Evolutionary conservation across 148 eudicot species (phyloP), one percentile per base, ranked within the genome.

Genomic region (Spergularia bocconei): DNA sequence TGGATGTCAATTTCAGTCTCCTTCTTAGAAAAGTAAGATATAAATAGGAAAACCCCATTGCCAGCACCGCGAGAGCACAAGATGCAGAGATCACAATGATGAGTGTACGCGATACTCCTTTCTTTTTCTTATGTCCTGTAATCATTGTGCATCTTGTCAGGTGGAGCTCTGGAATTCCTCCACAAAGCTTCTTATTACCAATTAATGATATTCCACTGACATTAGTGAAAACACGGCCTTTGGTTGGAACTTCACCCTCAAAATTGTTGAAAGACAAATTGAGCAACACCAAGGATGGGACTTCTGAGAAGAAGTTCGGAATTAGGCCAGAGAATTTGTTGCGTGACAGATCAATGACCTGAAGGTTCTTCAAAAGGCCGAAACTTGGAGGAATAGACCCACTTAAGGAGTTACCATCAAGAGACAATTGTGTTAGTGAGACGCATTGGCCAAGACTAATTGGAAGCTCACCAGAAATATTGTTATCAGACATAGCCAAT

Each of bases 111-210:
- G n/a, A 14, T 13, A 13, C 50, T 20, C 67, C 38, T 12, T 48
- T 72, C 47, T 48, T 67, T 6, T 14, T 21, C 62, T 25, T 48
- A 11, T 65, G 41, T 10, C 14, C 1, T 0, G n/a, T 13, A 14
- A 8, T 59, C 11, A 62, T 15, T 0, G 29, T 54, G 67, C 84
- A 81, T 59, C 6, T 41, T 56, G 80, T 80, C 11, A 81, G 33
- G 0, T 73, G 53, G 16, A 77, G 67, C 25, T 61, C 13, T 2
- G 68, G 33, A 9, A 73, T 67, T 11, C 77, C 80, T 52, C 84
- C 84, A 73, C 84, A 81, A 9, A 81, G 83, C 21, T 50, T 62
- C 3, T 4, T n/a, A 33, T 81, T 77, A 20, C 84, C 80, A 20
- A 33, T 13, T 5, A 80, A 61, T n/a, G 67, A 75, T 11, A 54